phyloP scores from a whole-genome alignment of 2,329 filamentous ascomycete species.

The Lizonia empirigonia region DNA sequence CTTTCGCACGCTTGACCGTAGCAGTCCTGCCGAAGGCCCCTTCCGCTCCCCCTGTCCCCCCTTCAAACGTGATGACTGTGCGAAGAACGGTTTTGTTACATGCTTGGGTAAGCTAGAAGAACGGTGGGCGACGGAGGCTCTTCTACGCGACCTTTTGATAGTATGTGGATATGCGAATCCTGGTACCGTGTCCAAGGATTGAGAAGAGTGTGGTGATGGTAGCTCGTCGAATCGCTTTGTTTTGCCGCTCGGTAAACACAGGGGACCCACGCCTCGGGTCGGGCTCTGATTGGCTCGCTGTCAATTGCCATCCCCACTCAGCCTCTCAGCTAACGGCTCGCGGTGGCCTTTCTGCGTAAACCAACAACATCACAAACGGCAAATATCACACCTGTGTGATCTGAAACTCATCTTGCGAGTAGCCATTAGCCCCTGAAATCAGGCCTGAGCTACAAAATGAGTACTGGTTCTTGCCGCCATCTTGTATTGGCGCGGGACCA shows the following conservation, averaged over 20 bases:
- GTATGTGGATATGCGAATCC: not conserved
- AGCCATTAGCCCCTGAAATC: not conserved
- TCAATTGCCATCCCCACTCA: not conserved
- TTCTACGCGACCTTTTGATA: not conserved
- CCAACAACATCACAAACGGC: not conserved
- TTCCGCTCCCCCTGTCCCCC: not conserved
- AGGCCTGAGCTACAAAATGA: not conserved
- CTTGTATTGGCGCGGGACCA: not conserved
- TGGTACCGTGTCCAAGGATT: not conserved
- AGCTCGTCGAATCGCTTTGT: constrained; percentile 1
- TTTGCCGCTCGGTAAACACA: not conserved
- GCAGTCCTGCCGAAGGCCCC: not conserved
- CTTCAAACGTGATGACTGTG: not conserved
- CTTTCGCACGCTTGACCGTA: not conserved
- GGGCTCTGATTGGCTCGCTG: constrained; percentile 13
- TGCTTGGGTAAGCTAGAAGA: not conserved
- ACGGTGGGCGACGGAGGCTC: not conserved
- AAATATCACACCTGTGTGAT: not conserved
- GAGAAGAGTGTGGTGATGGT: not conserved
- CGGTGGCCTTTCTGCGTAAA: constrained; percentile 1
- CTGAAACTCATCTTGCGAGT: not conserved
- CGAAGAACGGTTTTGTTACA: not conserved
- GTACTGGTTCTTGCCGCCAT: not conserved
- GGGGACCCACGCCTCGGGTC: not conserved
- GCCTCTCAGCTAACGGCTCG: constrained; percentile 1